Evolutionary conservation across 208 protist genomes (phyloP).

Genomic region (Acanthamoeba divionensis): DNA sequence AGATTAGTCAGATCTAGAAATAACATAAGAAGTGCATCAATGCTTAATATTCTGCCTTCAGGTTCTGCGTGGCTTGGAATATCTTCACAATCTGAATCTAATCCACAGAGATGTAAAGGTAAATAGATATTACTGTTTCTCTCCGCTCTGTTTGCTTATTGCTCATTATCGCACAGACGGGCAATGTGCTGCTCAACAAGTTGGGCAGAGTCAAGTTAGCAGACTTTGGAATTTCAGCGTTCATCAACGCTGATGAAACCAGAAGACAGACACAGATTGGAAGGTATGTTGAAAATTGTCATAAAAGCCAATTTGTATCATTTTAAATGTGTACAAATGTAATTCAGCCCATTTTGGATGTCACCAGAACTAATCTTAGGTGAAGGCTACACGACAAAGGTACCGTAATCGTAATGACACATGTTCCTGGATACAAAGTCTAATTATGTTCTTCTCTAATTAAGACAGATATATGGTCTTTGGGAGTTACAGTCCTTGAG

Average conservation of each 20-base stretch:
- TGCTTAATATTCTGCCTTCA: not conserved
- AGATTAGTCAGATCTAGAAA: too few relatives aligned
- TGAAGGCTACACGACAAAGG: conserved; percentile 43
- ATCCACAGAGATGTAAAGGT: conserved; percentile 50
- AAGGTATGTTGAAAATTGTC: not conserved
- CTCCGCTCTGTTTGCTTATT: not conserved
- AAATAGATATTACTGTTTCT: not conserved
- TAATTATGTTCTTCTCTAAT: not conserved
- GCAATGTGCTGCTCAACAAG: conserved; percentile 49
- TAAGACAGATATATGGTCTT: conserved; percentile 39
- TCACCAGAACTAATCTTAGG: conserved; percentile 46
- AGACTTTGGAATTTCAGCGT: conserved; percentile 38
- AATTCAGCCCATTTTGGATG: conserved; percentile 46
- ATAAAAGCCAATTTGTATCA: too few relatives aligned
- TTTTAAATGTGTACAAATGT: too few relatives aligned
- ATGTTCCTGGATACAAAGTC: not conserved
- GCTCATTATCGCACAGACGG: not conserved
- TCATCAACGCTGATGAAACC: conserved; percentile 16
- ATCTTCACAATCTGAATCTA: conserved; percentile 41
- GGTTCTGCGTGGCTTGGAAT: conserved; percentile 12
- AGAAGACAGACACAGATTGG: conserved; percentile 36
- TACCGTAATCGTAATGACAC: not conserved
- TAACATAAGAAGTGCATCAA: too few relatives aligned
- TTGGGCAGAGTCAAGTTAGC: conserved; percentile 46
- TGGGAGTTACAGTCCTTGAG: conserved; percentile 38